Conservation (phyloP, 192 early-diverging fungal genomes). For the Entomortierella lignicola region DNA sequence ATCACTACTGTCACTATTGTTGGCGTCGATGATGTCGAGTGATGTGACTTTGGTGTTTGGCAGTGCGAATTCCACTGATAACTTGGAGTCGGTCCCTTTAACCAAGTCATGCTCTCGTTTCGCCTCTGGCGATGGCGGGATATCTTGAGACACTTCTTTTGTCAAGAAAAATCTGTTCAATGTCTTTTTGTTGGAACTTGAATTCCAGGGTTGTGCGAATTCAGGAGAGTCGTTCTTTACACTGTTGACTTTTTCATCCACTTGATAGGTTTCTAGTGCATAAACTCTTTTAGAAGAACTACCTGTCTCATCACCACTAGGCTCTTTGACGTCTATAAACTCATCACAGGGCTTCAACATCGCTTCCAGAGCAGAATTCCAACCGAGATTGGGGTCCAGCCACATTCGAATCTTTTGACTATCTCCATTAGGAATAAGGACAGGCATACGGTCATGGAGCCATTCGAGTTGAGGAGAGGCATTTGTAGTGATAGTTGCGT, state of each 20-base stretch:
- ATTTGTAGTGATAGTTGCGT: constrained; percentile 65
- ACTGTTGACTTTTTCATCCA: constrained; percentile 59
- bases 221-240: constrained; percentile 58
- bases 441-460: constrained; percentile 70
- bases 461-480: constrained; percentile 55
- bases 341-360: constrained; percentile 64
- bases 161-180: constrained; percentile 40
- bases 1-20: not conserved
- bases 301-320: not conserved
- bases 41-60: too few relatives aligned
- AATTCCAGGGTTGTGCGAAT: constrained; percentile 58
- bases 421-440: constrained; percentile 59
- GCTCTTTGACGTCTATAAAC: constrained; percentile 27
- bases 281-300: not conserved
- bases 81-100: too few relatives aligned
- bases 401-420: constrained; percentile 55
- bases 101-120: not conserved
- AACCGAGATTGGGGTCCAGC: constrained; percentile 56
- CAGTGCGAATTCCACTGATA: too few relatives aligned
- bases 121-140: not conserved
- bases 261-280: constrained; percentile 58
- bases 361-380: constrained; percentile 46
- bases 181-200: constrained; percentile 41
- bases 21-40: too few relatives aligned
- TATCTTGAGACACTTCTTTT: not conserved